A percentile compares a stretch with the other conserved stretches of the same genome.
phyloP scores from a whole-genome alignment of 331 rosid species.

The Erythrophleum ivorense region DNA sequence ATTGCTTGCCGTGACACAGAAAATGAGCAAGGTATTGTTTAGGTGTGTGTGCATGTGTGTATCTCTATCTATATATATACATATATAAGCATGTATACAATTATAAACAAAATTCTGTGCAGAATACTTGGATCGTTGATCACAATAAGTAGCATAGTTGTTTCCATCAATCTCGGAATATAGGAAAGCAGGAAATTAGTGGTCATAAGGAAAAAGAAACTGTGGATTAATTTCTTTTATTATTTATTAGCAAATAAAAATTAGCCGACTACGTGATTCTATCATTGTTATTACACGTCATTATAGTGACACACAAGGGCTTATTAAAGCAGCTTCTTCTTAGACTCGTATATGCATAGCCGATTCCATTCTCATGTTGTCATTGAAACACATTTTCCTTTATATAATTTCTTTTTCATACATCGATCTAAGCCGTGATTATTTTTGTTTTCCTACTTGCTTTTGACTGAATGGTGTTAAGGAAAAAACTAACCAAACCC shows the following conservation, averaged over 20 bases:
- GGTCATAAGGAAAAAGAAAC: not conserved
- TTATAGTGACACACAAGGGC: not conserved
- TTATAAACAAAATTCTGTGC: not conserved
- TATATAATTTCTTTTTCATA: too few relatives aligned
- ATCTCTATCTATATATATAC: not conserved
- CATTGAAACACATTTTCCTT: not conserved
- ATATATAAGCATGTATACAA: not conserved
- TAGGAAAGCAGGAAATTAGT: not conserved
- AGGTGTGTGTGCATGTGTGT: too few relatives aligned
- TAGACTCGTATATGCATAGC: not conserved
- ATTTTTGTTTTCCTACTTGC: too few relatives aligned
- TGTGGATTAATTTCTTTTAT: not conserved
- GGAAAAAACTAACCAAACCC: too few relatives aligned
- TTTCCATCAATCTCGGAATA: not conserved
- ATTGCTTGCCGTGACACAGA: not conserved
- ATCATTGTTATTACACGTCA: not conserved
- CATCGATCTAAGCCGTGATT: not conserved
- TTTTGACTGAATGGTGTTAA: too few relatives aligned
- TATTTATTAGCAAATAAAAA: not conserved
- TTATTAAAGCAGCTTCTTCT: not conserved
- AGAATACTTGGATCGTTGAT: not conserved
- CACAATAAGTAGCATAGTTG: not conserved
- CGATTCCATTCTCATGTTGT: not conserved
- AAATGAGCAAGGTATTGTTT: not conserved
- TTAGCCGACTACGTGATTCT: not conserved